A percentile compares a stretch with the other conserved stretches of the same genome.
phyloP scores from a whole-genome alignment of 148 eudicot genomes.

The Rheum nobile region DNA sequence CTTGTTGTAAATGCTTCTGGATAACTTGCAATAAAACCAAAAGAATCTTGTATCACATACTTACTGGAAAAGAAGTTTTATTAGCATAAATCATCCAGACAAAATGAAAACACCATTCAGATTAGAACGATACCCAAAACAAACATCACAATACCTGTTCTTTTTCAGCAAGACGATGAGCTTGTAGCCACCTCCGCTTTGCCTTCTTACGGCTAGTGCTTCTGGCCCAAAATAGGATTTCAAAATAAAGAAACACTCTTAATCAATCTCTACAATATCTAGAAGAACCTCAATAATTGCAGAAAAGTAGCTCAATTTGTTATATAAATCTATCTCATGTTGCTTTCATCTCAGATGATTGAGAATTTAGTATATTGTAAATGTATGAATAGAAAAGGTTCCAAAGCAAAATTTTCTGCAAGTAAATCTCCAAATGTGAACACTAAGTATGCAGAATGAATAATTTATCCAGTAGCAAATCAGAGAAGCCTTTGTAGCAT shows the following conservation, averaged over 20 bases:
- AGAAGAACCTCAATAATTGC: not conserved
- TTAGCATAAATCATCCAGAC: no score
- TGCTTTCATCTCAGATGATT: not conserved
- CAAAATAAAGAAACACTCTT: not conserved
- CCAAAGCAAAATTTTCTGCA: not conserved
- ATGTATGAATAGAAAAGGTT: no score
- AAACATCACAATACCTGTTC: conserved; percentile 21
- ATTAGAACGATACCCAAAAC: not conserved
- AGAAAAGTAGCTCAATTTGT: not conserved
- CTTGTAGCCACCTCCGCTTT: conserved; percentile 36
- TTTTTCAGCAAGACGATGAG: conserved; percentile 25
- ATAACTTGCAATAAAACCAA: no score
- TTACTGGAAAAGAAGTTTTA: no score
- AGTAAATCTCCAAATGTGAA: not conserved
- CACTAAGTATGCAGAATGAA: not conserved
- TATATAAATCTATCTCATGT: no score
- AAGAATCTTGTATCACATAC: no score
- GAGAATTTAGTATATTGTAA: not conserved
- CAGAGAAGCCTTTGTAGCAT: not conserved
- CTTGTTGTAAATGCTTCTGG: not conserved
- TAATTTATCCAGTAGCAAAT: not conserved
- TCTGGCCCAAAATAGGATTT: conserved; percentile 19
- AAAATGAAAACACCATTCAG: not conserved
- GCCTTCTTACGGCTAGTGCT: conserved; percentile 41
- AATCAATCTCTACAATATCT: not conserved